A percentile compares a stretch with the other conserved stretches of the same genome.
Evolutionary conservation across 306 rosid genomes (phyloP).

Genomic region (Cicer cuneatum): DNA sequence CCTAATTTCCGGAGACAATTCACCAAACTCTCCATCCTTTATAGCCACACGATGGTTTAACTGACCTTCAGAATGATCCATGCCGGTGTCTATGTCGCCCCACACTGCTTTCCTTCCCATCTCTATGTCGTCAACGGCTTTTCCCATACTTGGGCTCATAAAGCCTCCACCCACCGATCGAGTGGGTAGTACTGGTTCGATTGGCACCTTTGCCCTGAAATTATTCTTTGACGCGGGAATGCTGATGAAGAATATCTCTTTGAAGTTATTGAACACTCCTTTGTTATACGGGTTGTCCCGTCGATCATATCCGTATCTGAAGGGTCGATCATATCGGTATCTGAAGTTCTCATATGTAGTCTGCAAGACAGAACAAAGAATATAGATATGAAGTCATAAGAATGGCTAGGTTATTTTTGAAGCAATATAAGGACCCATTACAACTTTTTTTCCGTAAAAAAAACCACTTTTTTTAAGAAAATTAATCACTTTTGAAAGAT

Average conservation of each 20-base stretch:
- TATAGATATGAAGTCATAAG: slow-evolving; percentile 10
- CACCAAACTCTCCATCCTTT: slow-evolving; percentile 67
- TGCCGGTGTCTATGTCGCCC: slow-evolving; percentile 64
- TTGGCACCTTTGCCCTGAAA: slow-evolving; percentile 84
- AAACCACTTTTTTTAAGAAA: too few relatives aligned
- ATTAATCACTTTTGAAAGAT: too few relatives aligned
- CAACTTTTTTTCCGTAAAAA: too few relatives aligned
- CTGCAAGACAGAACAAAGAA: slow-evolving; percentile 63
- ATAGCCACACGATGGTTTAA: slow-evolving; percentile 61
- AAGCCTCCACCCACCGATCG: slow-evolving; percentile 83
- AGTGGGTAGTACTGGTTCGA: slow-evolving; percentile 68
- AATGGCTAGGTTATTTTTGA: neutral
- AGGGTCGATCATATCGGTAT: slow-evolving; percentile 85
- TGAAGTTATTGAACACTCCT: slow-evolving; percentile 75
- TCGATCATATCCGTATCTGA: too few relatives aligned
- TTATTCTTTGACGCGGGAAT: slow-evolving; percentile 77
- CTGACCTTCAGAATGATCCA: slow-evolving; percentile 74
- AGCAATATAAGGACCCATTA: neutral
- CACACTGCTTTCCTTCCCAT: slow-evolving; percentile 97
- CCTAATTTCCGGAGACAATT: slow-evolving; percentile 77
- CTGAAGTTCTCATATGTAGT: slow-evolving; percentile 93
- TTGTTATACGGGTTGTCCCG: slow-evolving; percentile 80
- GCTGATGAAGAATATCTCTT: slow-evolving; percentile 79
- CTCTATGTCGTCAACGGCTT: slow-evolving; percentile 92
- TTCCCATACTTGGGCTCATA: slow-evolving; percentile 97